Conservation (phyloP, 345 rosid genomes). For the Euphorbia tirucalli region DNA sequence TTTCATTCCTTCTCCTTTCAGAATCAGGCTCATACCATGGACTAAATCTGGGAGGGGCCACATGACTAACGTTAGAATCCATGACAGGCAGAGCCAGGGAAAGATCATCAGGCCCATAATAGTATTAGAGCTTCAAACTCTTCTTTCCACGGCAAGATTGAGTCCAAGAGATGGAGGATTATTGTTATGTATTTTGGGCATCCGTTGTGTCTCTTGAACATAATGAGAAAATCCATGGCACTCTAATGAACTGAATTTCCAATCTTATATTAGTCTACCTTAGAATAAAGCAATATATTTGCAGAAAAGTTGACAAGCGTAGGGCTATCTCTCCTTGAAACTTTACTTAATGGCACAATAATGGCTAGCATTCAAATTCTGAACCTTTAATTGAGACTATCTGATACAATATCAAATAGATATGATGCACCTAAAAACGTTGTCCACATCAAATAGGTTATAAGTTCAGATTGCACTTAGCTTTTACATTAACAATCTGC, state of each 20-base stretch:
- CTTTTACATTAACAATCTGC: no score
- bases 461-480: no score
- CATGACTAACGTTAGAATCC: slow-evolving; percentile 34
- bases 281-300: no score
- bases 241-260: slow-evolving; percentile 58
- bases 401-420: no score
- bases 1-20: slow-evolving; percentile 21
- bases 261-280: no score
- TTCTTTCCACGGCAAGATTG: slow-evolving; percentile 44
- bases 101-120: slow-evolving; percentile 30
- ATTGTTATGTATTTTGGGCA: slow-evolving; percentile 21
- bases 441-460: no score
- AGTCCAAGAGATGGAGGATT: slow-evolving; percentile 44
- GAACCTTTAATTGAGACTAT: no score
- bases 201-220: slow-evolving; percentile 42
- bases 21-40: slow-evolving; percentile 11
- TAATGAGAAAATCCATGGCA: slow-evolving; percentile 56
- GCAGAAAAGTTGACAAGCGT: no score
- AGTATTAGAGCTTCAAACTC: slow-evolving; percentile 10
- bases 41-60: slow-evolving; percentile 40
- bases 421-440: no score
- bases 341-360: no score
- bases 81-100: slow-evolving; percentile 16
- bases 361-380: no score
- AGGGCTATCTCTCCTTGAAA: no score